Evolutionary conservation across 139 green algal species (phyloP), one percentile per base, ranked within the genome.

Genomic region (Coelastrella sp.): DNA sequence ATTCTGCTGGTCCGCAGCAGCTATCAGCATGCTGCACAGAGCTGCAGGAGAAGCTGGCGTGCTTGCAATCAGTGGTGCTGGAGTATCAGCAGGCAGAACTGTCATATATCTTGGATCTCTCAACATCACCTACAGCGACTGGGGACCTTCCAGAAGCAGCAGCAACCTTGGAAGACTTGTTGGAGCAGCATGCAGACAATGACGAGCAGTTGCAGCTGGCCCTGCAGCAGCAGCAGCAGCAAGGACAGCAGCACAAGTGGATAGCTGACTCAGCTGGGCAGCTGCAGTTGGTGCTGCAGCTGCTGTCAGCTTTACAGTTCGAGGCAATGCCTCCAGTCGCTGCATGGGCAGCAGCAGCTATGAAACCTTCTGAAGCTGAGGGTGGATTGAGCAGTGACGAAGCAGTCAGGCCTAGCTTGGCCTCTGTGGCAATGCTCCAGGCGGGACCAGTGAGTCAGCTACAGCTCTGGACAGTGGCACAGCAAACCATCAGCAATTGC

Each of bases 201-300:
- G 82, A 56, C 2, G 8, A 75, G 19, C 23, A 87, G 82, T 65
- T 66, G 14, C 82, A 66, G 32, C 64, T 65, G 65, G 83, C 83
- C 57, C 68, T 73, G 66, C 83, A 80, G 68, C 66, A 88, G 66
- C 80, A 88, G 17, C 68, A 80, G 57, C 66, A 80, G 66, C 47
- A 11, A 11, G 32, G 2, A 14, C 85, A 90, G 73, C 74, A 84
- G 85, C 73, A 90, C 0, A 5, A 16, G 7, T 74, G 59, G 85
- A 3, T 84, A 1, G 20, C 5, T 19, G 85, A 59, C 20, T 57
- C 58, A 7, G 73, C 83, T 4, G 54, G 11, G 19, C 71, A 90
- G 57, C 58, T 90, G 57, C 73, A 90, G 73, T 22, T 83, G 85
- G 11, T 75, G 60, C 73, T 65, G 58, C 85, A 90, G 83, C 83